These are phyloP conservation scores for Pleoardoris graminearum DNA, from an alignment of 2,329 filamentous ascomycete species.

Conservation along the genomic window DNA sequence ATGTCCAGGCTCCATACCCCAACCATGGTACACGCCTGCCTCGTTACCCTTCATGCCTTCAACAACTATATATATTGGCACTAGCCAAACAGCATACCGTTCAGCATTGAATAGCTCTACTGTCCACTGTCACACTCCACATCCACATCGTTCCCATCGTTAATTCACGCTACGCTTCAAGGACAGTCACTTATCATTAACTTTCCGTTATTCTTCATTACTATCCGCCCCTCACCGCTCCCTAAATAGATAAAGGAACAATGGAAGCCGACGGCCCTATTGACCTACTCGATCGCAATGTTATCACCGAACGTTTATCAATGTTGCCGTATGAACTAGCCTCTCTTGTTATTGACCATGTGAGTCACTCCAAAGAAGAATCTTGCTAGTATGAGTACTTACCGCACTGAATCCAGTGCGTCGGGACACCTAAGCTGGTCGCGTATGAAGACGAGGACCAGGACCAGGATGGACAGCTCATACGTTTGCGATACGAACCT, in stretches of 20 bases:
- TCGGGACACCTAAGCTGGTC: conserved; percentile 1
- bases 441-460: background rate
- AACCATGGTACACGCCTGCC: background rate
- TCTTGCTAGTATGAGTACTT: background rate
- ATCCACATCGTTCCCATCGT: background rate
- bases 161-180: background rate
- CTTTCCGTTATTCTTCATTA: background rate
- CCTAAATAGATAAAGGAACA: background rate
- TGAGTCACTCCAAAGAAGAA: background rate
- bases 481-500: background rate
- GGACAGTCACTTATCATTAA: background rate
- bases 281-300: background rate
- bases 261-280: background rate
- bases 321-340: background rate
- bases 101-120: background rate
- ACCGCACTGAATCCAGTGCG: background rate
- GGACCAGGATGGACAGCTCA: background rate
- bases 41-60: background rate
- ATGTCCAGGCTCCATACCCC: background rate
- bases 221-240: background rate
- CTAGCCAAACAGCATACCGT: background rate
- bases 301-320: background rate
- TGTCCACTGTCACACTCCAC: background rate
- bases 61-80: background rate
- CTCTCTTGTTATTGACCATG: background rate